Evolutionary conservation across 495 filamentous ascomycete genomes (phyloP), one percentile per base, ranked within the genome.

Genomic region (Penicillium subrubescens): DNA sequence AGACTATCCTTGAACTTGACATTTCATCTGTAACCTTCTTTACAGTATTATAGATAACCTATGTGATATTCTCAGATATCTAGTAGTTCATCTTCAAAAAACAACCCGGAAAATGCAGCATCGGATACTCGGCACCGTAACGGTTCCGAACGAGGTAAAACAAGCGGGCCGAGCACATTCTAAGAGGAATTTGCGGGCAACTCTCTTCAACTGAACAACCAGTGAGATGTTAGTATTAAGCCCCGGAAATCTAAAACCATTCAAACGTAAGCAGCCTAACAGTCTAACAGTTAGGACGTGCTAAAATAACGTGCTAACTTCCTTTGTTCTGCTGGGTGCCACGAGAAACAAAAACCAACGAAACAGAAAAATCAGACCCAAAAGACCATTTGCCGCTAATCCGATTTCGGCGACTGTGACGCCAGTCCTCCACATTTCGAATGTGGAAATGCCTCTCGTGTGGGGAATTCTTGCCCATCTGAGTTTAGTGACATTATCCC

Each of bases 371-470:
- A 29, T 37, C 37, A 34, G 27, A 21, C 1, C 15, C 8, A 27
- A 15, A 27, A 50, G 14, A 50, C 43, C 43, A 31, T 8, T 1
- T 34, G n/a, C 15, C 52, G 43, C 54, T 63, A 57, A 63, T 3
- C 54, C 61, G n/a, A 35, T 21, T 55, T 41, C 15, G 31, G 61
- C 7, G 21, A 17, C 37, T 57, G 61, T 63, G 62, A 64, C 62
- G 62, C 56, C 56, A 64, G 62, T 56, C 59, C 25, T 46, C 60
- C 41, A 63, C 57, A 62, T 27, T 64, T 59, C 57, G 19, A 58
- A 65, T 53, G 67, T 61, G 67, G 69, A 72, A 72, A 72, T 67
- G 64, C 61, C 69, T 69, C 69, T 67, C 56, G 66, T 72, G 70
- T 69, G 67, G 67, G 70, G 70, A 66, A 66, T 59, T 50, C 53